Base-by-base conservation (phyloP, 495 filamentous ascomycete genomes). In the Schizothecium vesticola region DNA sequence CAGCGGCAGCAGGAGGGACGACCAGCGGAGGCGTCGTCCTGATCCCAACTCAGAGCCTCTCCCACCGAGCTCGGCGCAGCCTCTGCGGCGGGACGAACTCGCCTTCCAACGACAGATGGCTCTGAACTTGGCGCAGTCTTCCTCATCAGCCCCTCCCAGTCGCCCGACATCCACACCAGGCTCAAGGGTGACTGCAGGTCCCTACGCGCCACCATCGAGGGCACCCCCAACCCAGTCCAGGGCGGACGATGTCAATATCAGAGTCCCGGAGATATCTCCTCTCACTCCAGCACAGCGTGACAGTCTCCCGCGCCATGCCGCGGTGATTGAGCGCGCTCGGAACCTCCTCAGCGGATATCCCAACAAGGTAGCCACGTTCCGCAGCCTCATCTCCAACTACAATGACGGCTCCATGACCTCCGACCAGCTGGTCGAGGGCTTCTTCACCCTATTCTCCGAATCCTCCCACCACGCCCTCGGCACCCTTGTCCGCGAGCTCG, bases 81-180 rank as follows among this genome's bases (percentile, higher is more conserved):
- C 93, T 11, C 76, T 97, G 78, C 83, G 89, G 68, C 81, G 95
- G 79, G 95, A 94, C 70, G 92, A 99, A 76, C 80, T 97, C 28
- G 96, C 96, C 33, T 97, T 93, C 74, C 94, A 97, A 72, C 84
- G 96, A 57, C 92, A 96, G 69, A 89, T 96, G 86, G 94, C 93
- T 3, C 90, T 99, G 56, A 92, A 94, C 70, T 93, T 87, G 68
- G 88, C 91, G 1, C 94, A 95, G 74, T 0, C 68, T 21, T 55
- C 57, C 56, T 19, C 31, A 24, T 22, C 67, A 68, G 61, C 51
- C n/a, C 22, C 29, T 28, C n/a, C 65, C 5, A 51, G 43, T 8
- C 43, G 43, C 16, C 43, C 43, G 7, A 2, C 5, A n/a, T 51
- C 43, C 19, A 51, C 43, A 51, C 43, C 16, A n/a, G 43, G 6